These are phyloP conservation scores for Fraxinus ornus DNA, from an alignment of 305 asterid species.

Conservation along the genomic window DNA sequence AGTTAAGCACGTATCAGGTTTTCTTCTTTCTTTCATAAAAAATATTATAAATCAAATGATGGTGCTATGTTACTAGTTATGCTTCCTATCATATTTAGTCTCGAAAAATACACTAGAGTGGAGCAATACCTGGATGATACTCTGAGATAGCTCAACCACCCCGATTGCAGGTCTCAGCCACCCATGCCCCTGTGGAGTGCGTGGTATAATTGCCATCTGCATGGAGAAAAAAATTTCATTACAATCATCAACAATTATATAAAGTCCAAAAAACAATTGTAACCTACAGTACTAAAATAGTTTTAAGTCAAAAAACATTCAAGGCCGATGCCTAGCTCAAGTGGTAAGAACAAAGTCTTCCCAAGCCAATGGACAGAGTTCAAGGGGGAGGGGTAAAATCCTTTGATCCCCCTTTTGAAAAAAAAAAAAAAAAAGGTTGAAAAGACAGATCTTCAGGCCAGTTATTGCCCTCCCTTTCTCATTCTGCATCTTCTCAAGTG, in stretches of 20 bases:
- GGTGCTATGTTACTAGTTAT: conserved; percentile 6
- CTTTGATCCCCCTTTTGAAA: not conserved
- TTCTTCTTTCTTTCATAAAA: not conserved
- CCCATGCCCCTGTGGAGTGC: conserved; percentile 85
- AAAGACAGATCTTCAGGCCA: not conserved
- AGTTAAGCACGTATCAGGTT: not conserved
- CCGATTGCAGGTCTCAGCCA: conserved; percentile 99
- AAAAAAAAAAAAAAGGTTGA: not conserved
- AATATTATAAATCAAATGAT: not conserved
- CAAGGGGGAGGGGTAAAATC: not conserved
- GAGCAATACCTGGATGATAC: conserved; percentile 74
- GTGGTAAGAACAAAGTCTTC: not conserved
- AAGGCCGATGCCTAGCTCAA: not conserved
- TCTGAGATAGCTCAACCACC: conserved; percentile 89
- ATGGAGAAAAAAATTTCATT: conserved; percentile 17
- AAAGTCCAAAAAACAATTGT: not conserved
- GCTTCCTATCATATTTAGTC: conserved; percentile 14
- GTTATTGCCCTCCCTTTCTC: not conserved
- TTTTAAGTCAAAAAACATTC: conserved; percentile 6
- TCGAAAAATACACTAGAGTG: conserved; percentile 6
- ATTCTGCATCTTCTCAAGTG: conserved; percentile 4
- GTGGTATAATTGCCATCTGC: conserved; percentile 93
- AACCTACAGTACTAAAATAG: not conserved
- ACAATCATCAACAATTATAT: conserved; percentile 11
- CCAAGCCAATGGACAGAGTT: not conserved